A percentile compares a stretch with the other conserved stretches of the same genome.
These are phyloP conservation scores for Apiotrichum sp. DNA, from an alignment of 1,284 basidiomycete genomes.

Conservation along the genomic window DNA sequence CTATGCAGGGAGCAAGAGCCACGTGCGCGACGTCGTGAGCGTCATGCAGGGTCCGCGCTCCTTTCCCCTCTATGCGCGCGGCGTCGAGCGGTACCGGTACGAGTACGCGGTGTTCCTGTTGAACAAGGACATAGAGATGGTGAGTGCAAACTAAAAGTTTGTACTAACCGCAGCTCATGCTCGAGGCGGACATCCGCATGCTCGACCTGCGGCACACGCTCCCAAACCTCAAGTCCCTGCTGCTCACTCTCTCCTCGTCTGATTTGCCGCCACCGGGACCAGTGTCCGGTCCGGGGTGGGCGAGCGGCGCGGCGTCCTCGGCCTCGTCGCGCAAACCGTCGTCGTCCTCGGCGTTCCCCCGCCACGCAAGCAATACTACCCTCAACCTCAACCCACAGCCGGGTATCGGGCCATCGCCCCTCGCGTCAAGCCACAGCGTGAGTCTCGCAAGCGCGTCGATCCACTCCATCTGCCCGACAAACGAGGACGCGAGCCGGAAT, in stretches of 20 bases:
- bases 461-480: background rate
- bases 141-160: constrained; percentile 44
- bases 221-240: constrained; percentile 88
- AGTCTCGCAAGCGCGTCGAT: background rate
- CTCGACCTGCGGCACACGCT: constrained; percentile 92
- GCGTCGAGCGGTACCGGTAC: constrained; percentile 92
- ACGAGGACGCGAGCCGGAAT: background rate
- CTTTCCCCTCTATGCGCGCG: constrained; percentile 90
- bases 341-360: background rate
- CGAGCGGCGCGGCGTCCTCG: constrained; percentile 12
- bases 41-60: constrained; percentile 88
- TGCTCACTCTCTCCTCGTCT: constrained; percentile 63
- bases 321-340: constrained; percentile 10
- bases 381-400: background rate
- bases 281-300: constrained; percentile 15
- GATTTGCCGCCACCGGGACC: constrained; percentile 21
- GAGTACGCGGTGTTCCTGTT: constrained; percentile 96
- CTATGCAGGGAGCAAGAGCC: constrained; percentile 75
- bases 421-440: background rate
- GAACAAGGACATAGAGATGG: constrained; percentile 96
- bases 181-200: constrained; percentile 74
- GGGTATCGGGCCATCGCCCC: background rate
- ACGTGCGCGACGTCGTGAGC: constrained; percentile 83
- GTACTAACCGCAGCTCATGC: constrained; percentile 64
- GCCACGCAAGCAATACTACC: background rate